Evolutionary conservation across 1,284 basidiomycete genomes (phyloP).

Genomic region (Fomitopsis pinicola): DNA sequence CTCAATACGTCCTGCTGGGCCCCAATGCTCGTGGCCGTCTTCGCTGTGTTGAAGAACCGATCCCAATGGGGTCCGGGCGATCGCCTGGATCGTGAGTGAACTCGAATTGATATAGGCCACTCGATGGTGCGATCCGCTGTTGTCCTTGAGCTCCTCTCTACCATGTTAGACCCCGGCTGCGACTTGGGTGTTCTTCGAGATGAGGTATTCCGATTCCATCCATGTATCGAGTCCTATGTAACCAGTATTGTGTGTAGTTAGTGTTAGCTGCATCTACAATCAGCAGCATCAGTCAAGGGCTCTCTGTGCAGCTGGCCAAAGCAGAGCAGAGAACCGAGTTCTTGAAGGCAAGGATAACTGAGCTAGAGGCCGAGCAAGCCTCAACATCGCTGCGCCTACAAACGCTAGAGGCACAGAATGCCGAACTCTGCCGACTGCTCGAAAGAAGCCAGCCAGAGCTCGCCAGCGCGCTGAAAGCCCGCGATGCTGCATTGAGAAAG

Average conservation of each 20-base stretch:
- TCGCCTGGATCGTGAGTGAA: not conserved
- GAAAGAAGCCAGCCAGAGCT: slow-evolving; percentile 10
- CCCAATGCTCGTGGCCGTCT: not conserved
- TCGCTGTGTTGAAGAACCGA: not conserved
- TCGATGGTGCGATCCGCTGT: not conserved
- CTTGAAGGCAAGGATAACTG: slow-evolving; percentile 11
- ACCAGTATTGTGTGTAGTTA: slow-evolving; percentile 12
- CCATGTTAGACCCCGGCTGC: slow-evolving; percentile 5
- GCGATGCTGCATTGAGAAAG: slow-evolving; percentile 17
- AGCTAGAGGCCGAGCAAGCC: slow-evolving; percentile 16
- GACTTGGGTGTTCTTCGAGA: slow-evolving; percentile 3
- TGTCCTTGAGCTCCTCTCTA: not conserved
- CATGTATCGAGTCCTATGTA: not conserved
- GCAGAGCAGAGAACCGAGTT: slow-evolving; percentile 4
- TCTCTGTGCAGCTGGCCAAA: slow-evolving; percentile 1
- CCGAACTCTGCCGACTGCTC: slow-evolving; percentile 11
- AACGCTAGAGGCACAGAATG: slow-evolving; percentile 17
- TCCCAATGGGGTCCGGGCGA: not conserved
- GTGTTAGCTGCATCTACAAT: slow-evolving; percentile 9
- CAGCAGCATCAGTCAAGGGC: slow-evolving; percentile 13
- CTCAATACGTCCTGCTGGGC: not conserved
- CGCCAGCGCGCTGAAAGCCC: slow-evolving; percentile 10
- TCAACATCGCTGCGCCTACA: slow-evolving; percentile 8
- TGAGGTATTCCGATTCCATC: slow-evolving; percentile 10
- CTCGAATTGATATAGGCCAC: not conserved